Conservation (phyloP, 495 filamentous ascomycete species). For the Aspergillus wentii region DNA sequence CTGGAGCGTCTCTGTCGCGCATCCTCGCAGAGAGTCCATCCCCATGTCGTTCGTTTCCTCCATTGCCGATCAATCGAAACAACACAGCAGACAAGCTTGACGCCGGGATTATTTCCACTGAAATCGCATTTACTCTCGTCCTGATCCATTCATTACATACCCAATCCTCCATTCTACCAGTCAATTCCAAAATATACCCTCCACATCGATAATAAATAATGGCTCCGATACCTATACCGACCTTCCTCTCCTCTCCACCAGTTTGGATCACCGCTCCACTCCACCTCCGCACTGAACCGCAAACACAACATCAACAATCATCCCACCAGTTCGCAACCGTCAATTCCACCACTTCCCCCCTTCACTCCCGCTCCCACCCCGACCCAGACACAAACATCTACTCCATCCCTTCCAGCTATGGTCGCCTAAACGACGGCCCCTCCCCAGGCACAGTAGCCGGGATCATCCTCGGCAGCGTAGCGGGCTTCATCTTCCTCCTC, state of each 20-base stretch:
- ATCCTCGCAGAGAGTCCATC: too few relatives aligned
- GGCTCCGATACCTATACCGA: neutral
- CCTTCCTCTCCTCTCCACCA: neutral
- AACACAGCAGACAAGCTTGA: too few relatives aligned
- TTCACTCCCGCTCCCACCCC: neutral
- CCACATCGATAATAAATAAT: neutral
- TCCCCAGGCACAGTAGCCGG: slow-evolving; percentile 71
- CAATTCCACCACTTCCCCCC: neutral
- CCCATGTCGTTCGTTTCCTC: too few relatives aligned
- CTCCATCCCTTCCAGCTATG: slow-evolving; percentile 68
- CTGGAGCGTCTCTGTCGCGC: too few relatives aligned
- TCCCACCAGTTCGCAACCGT: too few relatives aligned
- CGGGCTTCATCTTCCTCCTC: slow-evolving; percentile 73
- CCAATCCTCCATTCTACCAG: too few relatives aligned
- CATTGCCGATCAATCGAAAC: too few relatives aligned
- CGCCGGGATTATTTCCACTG: too few relatives aligned
- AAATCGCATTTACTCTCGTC: too few relatives aligned
- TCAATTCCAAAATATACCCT: too few relatives aligned
- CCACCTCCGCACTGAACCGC: neutral
- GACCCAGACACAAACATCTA: slow-evolving; percentile 16
- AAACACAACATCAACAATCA: neutral
- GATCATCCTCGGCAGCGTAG: slow-evolving; percentile 77
- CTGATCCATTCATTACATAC: too few relatives aligned
- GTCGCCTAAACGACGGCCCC: slow-evolving; percentile 52
- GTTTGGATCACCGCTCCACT: neutral